These are phyloP conservation scores for Penicillium bialowiezense DNA, from an alignment of 495 filamentous ascomycete genomes.

Conservation along the genomic window DNA sequence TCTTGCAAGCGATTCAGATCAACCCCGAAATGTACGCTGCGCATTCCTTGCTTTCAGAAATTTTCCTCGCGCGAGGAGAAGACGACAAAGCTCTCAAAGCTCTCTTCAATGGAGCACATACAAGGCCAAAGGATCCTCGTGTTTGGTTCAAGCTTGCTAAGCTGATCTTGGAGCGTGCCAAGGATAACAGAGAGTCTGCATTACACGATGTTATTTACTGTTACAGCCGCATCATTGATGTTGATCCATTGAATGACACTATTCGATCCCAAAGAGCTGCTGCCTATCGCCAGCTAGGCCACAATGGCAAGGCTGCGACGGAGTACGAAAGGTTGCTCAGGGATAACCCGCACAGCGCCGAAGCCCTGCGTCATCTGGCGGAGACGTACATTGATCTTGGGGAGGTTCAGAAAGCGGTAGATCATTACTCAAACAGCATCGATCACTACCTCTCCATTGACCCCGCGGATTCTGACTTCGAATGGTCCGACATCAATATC, in stretches of 20 bases:
- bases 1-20: slow-evolving; percentile 67
- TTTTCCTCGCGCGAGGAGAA: slow-evolving; percentile 66
- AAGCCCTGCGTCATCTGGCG: slow-evolving; percentile 61
- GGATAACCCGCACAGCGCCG: slow-evolving; percentile 55
- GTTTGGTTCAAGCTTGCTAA: slow-evolving; percentile 69
- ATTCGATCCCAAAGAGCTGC: slow-evolving; percentile 61
- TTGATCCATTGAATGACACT: slow-evolving; percentile 55
- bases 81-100: slow-evolving; percentile 64
- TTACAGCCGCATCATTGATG: slow-evolving; percentile 65
- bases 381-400: slow-evolving; percentile 60
- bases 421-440: slow-evolving; percentile 62
- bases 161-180: slow-evolving; percentile 60
- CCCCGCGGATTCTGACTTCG: slow-evolving; percentile 54
- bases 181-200: slow-evolving; percentile 47
- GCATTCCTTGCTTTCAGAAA: slow-evolving; percentile 71
- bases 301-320: slow-evolving; percentile 51
- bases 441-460: slow-evolving; percentile 47
- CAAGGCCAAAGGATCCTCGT: slow-evolving; percentile 62
- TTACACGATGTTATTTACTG: slow-evolving; percentile 62
- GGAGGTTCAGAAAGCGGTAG: slow-evolving; percentile 54
- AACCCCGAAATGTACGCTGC: slow-evolving; percentile 83
- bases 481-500: slow-evolving; percentile 81
- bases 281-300: slow-evolving; percentile 55
- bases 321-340: slow-evolving; percentile 66
- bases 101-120: slow-evolving; percentile 67